Evolutionary conservation across 2,329 filamentous ascomycete genomes (phyloP).

Genomic region (Thelonectria rubi): DNA sequence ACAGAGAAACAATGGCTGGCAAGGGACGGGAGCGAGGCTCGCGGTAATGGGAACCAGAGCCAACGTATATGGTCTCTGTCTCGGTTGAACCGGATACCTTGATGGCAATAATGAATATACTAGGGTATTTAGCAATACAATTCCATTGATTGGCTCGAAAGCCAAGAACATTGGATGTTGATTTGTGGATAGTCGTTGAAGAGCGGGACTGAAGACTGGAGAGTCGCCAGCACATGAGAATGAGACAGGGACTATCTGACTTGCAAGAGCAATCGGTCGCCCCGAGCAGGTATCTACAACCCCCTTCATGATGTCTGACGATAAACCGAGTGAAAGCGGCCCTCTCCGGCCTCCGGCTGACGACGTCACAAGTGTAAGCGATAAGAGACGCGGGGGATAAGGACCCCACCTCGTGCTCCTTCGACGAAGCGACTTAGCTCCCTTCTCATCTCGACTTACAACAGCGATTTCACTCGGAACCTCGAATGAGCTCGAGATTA

Average conservation of each 20-base stretch:
- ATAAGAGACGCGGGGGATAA: constrained; percentile 36
- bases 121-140: no score
- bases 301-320: neutral
- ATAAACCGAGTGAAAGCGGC: constrained; percentile 1
- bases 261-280: neutral
- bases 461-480: neutral
- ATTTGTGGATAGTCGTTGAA: no score
- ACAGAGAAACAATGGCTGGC: neutral
- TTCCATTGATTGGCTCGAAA: no score
- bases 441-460: neutral
- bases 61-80: no score
- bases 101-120: no score
- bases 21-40: neutral
- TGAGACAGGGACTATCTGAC: neutral
- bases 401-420: constrained; percentile 32
- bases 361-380: constrained; percentile 23
- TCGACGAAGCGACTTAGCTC: constrained; percentile 21
- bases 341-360: constrained; percentile 19
- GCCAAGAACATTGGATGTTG: no score
- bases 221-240: no score
- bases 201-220: no score
- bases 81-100: no score
- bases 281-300: neutral
- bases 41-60: neutral
- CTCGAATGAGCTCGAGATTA: neutral